Base-by-base conservation (phyloP, 495 filamentous ascomycete genomes). In the Oidiodendron maius region DNA sequence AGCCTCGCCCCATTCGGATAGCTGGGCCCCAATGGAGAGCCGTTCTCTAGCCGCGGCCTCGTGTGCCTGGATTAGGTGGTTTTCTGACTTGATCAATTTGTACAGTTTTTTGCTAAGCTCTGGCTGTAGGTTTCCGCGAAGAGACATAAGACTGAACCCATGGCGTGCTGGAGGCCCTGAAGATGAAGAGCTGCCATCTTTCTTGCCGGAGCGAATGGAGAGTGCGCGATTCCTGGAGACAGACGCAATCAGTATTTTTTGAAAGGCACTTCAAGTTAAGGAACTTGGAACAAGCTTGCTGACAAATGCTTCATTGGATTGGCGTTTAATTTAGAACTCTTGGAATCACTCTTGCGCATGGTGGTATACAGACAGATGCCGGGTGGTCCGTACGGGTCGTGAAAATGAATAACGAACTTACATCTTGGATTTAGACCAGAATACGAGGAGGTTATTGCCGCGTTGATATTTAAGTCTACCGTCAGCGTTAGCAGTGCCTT, bases 1-100 rank as follows among this genome's bases (percentile, higher is more conserved):
- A 35, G 83, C 76, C 63, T 96, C 90, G 44, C 93, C 94, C 94
- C 94, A 97, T 47, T 96, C 93, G 4, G 86, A 91, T n/a, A 98
- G 78, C 69, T 96, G 89, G 2, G 80, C 78, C 8, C 91, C 91
- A 57, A 96, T 85, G 13, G 82, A 80, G 30, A 86, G 66, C 47
- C 89, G 86, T 66, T 93, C 89, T 40, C 82, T 82, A 17, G 80
- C 86, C 9, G 93, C 93, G 1, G 80, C 62, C 66, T 95, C 86
- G 65, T 96, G 84, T 41, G 85, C 85, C 25, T 79, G 71, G 56
- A 96, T 89, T 11, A 87, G 81, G 55, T 82, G 71, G 72, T 94
- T 96, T 64, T 90, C 84, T 44, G 81, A 83, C 66, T 98, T 98
- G 72, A 98, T 93, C 38, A 97, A 76, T 44, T 83, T 84, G 76